These are phyloP conservation scores for Withania somnifera DNA, from an alignment of 305 asterid species.

Conservation along the genomic window DNA sequence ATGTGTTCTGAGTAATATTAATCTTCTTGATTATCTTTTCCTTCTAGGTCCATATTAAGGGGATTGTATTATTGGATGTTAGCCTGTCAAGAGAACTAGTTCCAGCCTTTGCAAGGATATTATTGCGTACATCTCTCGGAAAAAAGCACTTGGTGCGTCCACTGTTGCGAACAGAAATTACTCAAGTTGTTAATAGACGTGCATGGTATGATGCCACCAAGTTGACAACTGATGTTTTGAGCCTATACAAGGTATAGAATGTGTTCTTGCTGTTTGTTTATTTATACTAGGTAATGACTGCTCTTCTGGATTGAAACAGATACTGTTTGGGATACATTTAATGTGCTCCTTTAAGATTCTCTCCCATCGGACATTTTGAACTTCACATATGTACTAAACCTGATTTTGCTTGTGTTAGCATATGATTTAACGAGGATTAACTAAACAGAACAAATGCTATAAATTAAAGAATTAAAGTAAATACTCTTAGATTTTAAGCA, in stretches of 20 bases:
- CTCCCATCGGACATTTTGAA: neutral
- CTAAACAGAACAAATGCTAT: neutral
- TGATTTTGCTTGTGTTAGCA: neutral
- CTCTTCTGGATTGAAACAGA: neutral
- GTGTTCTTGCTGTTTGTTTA: neutral
- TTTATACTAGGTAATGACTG: neutral
- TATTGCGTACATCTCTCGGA: conserved; percentile 77
- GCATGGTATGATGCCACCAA: conserved; percentile 95
- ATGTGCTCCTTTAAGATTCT: neutral
- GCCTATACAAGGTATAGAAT: conserved; percentile 65
- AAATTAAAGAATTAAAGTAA: neutral
- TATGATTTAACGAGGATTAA: neutral
- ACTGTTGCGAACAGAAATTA: conserved; percentile 80
- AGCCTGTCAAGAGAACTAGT: conserved; percentile 87
- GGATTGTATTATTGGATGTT: conserved; percentile 59
- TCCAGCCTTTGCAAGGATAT: conserved; percentile 81
- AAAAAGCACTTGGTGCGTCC: conserved; percentile 88
- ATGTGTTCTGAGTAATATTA: neutral
- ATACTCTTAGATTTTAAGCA: neutral
- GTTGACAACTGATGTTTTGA: conserved; percentile 65
- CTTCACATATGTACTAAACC: neutral
- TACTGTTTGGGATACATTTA: neutral
- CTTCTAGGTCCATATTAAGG: conserved; percentile 69
- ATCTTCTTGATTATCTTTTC: neutral
- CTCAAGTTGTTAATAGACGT: conserved; percentile 88